Evolutionary conservation across 139 green algal species (phyloP), one percentile per base, ranked within the genome.

Genomic region (Haematococcus lacustris): DNA sequence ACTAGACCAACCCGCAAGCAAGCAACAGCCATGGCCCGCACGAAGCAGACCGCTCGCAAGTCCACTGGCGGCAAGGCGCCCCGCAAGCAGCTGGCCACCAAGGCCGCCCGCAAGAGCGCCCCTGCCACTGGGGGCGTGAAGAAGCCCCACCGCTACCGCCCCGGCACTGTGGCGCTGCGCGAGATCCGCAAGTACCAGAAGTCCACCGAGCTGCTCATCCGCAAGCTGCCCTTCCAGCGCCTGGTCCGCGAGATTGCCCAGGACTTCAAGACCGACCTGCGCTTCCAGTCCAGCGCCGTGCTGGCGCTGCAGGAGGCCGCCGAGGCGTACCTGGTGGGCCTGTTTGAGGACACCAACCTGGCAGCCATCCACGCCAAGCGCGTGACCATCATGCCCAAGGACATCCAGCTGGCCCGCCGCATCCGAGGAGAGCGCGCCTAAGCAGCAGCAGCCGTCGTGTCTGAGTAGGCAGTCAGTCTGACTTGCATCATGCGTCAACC

Each of bases 241-340:
- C 86, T 98, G 70, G 94, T 98, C 17, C 88, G 94, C 66, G 94
- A 98, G 86, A 98, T 98, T 68, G 93, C 94, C 38, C 93, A 98
- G 89, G 94, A 98, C 87, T 98, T 98, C 94, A 98, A 98, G 91
- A 97, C 93, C 60, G 94, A 98, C 91, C 88, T 98, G 82, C 88
- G 95, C 74, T 99, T 98, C 90, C 94, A 98, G 89, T 86, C 78
- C 76, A 90, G 85, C 41, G 95, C 94, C 30, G 91, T 98, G 38
- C 84, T 97, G 64, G 94, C 89, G 38, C 88, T 98, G 51, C 93
- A 98, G 85, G 93, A 98, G 86, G 93, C 93, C 38, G 89, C 93
- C 68, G 94, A 98, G 89, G 94, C 93, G 47, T 98, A 97, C 88
- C 86, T 98, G 80, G 93, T 98, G 32, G 92, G 92, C 71, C 87